Conservation (phyloP, 2,329 filamentous ascomycete genomes). For the Beauveria sp. region DNA sequence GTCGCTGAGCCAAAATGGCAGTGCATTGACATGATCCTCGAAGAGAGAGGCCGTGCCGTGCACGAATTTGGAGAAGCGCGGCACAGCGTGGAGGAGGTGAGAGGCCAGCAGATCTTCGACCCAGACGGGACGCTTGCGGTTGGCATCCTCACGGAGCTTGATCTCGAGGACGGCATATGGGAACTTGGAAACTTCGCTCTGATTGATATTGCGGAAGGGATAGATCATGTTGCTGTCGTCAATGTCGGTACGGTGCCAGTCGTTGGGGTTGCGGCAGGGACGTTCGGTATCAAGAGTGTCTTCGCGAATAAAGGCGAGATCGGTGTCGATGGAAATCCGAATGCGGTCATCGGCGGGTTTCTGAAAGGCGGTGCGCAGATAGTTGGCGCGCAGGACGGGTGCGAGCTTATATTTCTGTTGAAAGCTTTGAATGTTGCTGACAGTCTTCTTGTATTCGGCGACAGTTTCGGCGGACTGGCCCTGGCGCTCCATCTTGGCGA, state of each 20-base stretch:
- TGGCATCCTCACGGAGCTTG: slow-evolving; percentile 65
- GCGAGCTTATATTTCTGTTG: slow-evolving; percentile 70
- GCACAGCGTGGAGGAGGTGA: slow-evolving; percentile 82
- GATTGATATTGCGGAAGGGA: slow-evolving; percentile 79
- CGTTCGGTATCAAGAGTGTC: slow-evolving; percentile 70
- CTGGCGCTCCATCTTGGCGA: slow-evolving; percentile 78
- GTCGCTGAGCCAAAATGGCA: slow-evolving; percentile 93
- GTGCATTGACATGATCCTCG: slow-evolving; percentile 90
- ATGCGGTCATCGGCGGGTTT: slow-evolving; percentile 88
- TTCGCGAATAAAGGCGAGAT: slow-evolving; percentile 78
- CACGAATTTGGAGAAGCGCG: slow-evolving; percentile 93
- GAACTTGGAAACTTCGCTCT: slow-evolving; percentile 85
- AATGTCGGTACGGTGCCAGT: slow-evolving; percentile 90
- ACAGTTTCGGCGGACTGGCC: slow-evolving; percentile 60
- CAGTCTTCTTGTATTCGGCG: slow-evolving; percentile 61
- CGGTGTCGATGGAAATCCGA: slow-evolving; percentile 86
- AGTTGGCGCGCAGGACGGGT: slow-evolving; percentile 85
- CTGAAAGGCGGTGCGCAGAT: slow-evolving; percentile 91
- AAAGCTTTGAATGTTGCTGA: slow-evolving; percentile 71
- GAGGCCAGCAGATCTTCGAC: slow-evolving; percentile 86
- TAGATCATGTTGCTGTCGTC: slow-evolving; percentile 76
- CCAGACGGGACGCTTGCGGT: slow-evolving; percentile 71
- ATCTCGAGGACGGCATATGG: slow-evolving; percentile 89
- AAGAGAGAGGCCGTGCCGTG: slow-evolving; percentile 89
- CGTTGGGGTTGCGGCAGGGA: slow-evolving; percentile 79